phyloP scores from a whole-genome alignment of 2,329 filamentous ascomycete species.

The Lasiodiplodia hormozganensis region DNA sequence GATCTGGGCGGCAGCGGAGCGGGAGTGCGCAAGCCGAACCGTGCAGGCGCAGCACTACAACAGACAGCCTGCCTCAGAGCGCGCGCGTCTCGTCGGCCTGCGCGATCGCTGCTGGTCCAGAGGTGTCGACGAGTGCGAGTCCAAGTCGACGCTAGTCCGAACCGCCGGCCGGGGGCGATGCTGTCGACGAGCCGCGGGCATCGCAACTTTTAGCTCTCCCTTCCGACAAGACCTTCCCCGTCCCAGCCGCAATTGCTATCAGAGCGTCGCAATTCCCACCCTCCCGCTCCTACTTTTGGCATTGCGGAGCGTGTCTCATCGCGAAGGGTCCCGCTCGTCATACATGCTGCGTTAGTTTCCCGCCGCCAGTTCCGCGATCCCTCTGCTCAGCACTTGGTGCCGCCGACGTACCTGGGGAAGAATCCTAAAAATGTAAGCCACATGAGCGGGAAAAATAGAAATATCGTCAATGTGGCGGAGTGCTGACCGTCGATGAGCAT shows the following conservation, averaged over 20 bases:
- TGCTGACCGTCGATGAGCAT: slow-evolving; percentile 11
- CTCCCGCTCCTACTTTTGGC: slow-evolving; percentile 1
- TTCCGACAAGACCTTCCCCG: background rate
- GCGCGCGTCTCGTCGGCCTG: background rate
- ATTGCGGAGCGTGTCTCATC: background rate
- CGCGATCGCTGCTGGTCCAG: too few species aligned
- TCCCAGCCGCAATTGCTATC: background rate
- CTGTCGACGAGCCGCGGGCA: slow-evolving; percentile 15
- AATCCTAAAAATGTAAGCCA: slow-evolving; percentile 20
- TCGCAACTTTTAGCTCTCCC: background rate
- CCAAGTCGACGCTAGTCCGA: background rate
- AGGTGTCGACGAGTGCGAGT: background rate
- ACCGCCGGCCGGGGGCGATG: slow-evolving; percentile 11
- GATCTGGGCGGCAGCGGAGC: slow-evolving; percentile 7
- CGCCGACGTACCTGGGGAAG: background rate
- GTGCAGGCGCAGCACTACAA: background rate
- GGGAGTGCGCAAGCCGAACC: slow-evolving; percentile 13
- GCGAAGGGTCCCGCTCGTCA: background rate
- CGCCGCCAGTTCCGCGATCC: background rate
- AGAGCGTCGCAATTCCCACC: background rate
- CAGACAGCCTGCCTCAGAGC: background rate
- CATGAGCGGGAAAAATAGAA: slow-evolving; percentile 11
- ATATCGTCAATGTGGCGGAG: slow-evolving; percentile 4
- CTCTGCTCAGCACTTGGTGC: slow-evolving; percentile 13
- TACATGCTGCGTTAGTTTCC: slow-evolving; percentile 6